Evolutionary conservation across 2,329 filamentous ascomycete genomes (phyloP).

Genomic region (Claviceps sp.): DNA sequence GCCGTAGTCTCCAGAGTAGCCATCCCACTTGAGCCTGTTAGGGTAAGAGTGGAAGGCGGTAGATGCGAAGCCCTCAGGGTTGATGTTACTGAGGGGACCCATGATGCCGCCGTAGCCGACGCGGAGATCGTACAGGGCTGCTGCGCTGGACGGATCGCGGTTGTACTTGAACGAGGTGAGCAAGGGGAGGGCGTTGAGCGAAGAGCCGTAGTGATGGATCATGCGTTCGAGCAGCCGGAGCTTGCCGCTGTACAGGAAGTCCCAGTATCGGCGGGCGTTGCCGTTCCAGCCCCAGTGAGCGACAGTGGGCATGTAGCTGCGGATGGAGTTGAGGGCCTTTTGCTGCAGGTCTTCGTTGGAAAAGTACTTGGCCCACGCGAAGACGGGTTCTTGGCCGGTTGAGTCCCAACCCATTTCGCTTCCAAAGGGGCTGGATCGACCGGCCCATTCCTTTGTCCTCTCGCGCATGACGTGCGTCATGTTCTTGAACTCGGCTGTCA

Average conservation of each 20-base stretch:
- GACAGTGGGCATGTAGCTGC: conserved; percentile 43
- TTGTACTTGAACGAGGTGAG: conserved; percentile 36
- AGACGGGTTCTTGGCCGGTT: conserved; percentile 48
- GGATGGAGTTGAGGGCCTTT: conserved; percentile 39
- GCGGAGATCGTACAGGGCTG: conserved; percentile 36
- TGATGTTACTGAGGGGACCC: conserved; percentile 41
- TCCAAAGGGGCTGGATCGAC: conserved; percentile 38
- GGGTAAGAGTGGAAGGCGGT: conserved; percentile 45
- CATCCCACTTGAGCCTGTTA: conserved; percentile 41
- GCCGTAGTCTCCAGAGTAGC: conserved; percentile 44
- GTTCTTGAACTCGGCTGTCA: conserved; percentile 22
- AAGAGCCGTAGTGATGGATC: conserved; percentile 47
- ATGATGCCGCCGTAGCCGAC: conserved; percentile 40
- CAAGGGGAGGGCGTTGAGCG: conserved; percentile 41
- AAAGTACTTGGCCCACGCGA: conserved; percentile 38
- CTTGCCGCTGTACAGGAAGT: conserved; percentile 29
- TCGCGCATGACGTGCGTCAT: conserved; percentile 33
- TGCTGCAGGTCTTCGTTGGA: background rate
- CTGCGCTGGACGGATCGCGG: conserved; percentile 11
- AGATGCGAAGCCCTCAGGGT: conserved; percentile 38
- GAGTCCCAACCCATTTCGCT: conserved; percentile 52
- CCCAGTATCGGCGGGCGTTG: conserved; percentile 47
- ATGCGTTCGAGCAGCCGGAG: conserved; percentile 27
- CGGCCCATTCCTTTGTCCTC: conserved; percentile 36
- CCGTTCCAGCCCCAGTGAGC: conserved; percentile 51